Evolutionary conservation across 73 alveolate genomes (phyloP).

Genomic region (Tetrahymena malaccensis): DNA sequence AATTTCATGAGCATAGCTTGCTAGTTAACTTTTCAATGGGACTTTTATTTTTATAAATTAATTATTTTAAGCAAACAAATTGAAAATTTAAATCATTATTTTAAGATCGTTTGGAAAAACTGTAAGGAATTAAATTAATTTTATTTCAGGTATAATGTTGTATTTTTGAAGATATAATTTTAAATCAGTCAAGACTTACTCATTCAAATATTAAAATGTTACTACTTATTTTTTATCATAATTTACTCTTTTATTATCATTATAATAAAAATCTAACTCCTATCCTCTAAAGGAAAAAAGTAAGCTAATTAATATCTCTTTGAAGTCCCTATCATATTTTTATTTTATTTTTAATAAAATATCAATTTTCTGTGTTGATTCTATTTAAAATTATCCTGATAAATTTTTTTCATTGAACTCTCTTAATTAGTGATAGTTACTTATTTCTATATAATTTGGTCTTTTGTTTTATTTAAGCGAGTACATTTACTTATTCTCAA

Average conservation of each 20-base stretch:
- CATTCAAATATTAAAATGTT: neutral
- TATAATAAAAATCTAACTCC: neutral
- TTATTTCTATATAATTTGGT: neutral
- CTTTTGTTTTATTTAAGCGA: neutral
- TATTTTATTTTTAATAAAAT: neutral
- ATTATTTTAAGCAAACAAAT: neutral
- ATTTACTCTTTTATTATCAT: neutral
- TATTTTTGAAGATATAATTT: too few relatives aligned
- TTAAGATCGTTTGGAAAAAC: too few relatives aligned
- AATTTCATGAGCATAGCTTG: neutral
- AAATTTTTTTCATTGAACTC: neutral
- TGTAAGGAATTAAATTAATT: too few relatives aligned
- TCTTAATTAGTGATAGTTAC: neutral
- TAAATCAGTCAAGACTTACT: neutral
- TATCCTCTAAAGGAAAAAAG: neutral
- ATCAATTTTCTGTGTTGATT: neutral
- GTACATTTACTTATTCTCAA: too few relatives aligned
- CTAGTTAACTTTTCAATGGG: neutral
- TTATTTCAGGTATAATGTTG: too few relatives aligned
- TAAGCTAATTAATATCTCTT: neutral
- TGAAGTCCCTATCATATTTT: neutral
- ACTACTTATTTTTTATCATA: neutral
- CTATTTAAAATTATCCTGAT: neutral
- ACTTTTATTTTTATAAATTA: neutral
- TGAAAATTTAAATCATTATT: too few relatives aligned